Evolutionary conservation across 163 green algal species (phyloP).

Genomic region (Chlamydomonas reinhardtii): DNA sequence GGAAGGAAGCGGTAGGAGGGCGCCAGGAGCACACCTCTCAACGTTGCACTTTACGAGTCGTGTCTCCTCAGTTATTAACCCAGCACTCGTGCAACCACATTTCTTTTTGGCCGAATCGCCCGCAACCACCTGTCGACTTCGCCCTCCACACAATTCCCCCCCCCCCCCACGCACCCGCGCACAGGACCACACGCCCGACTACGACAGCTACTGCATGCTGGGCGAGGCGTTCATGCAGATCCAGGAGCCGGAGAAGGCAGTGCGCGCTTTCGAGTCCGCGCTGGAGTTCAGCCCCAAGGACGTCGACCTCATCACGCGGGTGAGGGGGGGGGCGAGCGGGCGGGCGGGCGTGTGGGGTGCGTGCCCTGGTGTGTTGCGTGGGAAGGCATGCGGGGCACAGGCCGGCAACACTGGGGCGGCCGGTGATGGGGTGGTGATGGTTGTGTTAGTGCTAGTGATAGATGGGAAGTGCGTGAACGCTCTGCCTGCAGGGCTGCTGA

Average conservation of each 20-base stretch:
- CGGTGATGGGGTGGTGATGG: too few relatives aligned
- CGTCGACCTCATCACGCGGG: constrained; percentile 62
- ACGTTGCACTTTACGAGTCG: too few relatives aligned
- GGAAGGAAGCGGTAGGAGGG: too few relatives aligned
- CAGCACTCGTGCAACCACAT: not conserved
- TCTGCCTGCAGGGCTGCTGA: too few relatives aligned
- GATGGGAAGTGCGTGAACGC: too few relatives aligned
- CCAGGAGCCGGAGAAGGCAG: constrained; percentile 79
- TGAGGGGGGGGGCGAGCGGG: too few relatives aligned
- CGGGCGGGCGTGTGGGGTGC: not conserved
- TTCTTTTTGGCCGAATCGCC: too few relatives aligned
- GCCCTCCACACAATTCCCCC: not conserved
- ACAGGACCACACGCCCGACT: constrained; percentile 66
- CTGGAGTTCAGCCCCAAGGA: constrained; percentile 77
- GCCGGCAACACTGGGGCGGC: too few relatives aligned
- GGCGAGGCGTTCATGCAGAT: constrained; percentile 84
- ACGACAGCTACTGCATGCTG: constrained; percentile 78
- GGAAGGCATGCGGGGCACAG: too few relatives aligned
- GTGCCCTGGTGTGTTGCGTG: not conserved
- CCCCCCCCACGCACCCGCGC: not conserved
- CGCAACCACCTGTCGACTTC: too few relatives aligned
- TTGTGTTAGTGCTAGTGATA: too few relatives aligned
- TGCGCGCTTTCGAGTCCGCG: constrained; percentile 74
- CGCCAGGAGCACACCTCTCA: too few relatives aligned
- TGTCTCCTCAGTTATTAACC: not conserved